Evolutionary conservation across 2,329 filamentous ascomycete species (phyloP).

Genomic region (Chrysosporium keratinophilum): DNA sequence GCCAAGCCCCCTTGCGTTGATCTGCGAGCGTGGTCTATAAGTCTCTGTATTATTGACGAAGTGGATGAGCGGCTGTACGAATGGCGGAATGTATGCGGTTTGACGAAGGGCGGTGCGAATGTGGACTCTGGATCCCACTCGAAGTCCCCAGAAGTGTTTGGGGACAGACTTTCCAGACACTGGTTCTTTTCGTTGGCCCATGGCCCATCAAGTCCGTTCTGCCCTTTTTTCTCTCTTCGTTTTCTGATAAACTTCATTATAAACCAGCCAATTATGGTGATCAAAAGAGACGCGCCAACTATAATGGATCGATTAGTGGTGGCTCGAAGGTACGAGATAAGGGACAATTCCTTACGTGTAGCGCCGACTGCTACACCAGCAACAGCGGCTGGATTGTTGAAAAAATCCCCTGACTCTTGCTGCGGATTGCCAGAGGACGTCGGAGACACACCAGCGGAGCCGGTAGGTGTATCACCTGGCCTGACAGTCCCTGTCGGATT

Average conservation of each 20-base stretch:
- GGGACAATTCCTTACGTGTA: slow-evolving; percentile 1
- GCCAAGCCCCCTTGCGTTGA: neutral
- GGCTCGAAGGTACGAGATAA: neutral
- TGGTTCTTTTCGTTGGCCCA: slow-evolving; percentile 3
- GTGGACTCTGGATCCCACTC: slow-evolving; percentile 16
- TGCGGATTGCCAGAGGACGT: neutral
- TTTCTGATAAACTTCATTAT: slow-evolving; percentile 1
- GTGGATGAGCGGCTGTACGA: slow-evolving; percentile 7
- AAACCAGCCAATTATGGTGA: slow-evolving; percentile 6
- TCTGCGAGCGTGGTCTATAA: slow-evolving; percentile 4
- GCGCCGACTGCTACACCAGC: slow-evolving; percentile 6
- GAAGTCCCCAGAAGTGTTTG: neutral
- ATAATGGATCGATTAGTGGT: neutral
- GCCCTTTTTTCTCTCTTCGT: neutral
- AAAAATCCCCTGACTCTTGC: neutral
- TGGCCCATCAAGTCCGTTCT: neutral
- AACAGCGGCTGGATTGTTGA: slow-evolving; percentile 3
- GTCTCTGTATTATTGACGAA: slow-evolving; percentile 11
- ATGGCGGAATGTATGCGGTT: neutral
- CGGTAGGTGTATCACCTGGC: neutral
- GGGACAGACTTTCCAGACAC: neutral
- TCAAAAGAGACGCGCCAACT: slow-evolving; percentile 2
- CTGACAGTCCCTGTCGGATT: neutral
- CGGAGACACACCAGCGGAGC: neutral
- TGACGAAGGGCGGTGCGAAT: slow-evolving; percentile 13